A percentile compares a stretch with the other conserved stretches of the same genome.
phyloP scores from a whole-genome alignment of 1,284 basidiomycete genomes.

The Neolentinus lepideus region DNA sequence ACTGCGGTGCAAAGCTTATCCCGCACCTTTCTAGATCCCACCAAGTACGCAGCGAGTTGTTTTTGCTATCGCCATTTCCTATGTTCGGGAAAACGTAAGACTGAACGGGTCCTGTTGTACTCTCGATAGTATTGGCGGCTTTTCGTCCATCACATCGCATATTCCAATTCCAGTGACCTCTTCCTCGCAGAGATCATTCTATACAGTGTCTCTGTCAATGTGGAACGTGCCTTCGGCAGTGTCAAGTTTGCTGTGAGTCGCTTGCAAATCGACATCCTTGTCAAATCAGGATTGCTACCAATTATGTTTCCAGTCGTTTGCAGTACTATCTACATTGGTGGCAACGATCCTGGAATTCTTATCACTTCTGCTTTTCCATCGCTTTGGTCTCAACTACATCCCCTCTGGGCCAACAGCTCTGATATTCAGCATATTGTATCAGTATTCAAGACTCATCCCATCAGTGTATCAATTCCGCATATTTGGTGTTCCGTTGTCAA shows the following conservation, averaged over 20 bases:
- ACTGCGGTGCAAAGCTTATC: slow-evolving; percentile 18
- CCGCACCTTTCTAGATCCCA: slow-evolving; percentile 36
- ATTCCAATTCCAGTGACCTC: slow-evolving; percentile 81
- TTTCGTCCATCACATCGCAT: slow-evolving; percentile 68
- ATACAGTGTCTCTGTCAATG: slow-evolving; percentile 63
- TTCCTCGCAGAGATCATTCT: slow-evolving; percentile 72
- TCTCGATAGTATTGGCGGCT: slow-evolving; percentile 78
- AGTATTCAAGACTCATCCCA: slow-evolving; percentile 74
- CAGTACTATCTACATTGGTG: slow-evolving; percentile 54
- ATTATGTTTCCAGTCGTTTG: slow-evolving; percentile 55
- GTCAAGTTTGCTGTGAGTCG: slow-evolving; percentile 80
- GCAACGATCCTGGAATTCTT: slow-evolving; percentile 64
- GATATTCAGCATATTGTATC: slow-evolving; percentile 72
- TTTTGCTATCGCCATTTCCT: slow-evolving; percentile 3
- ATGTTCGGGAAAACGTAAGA: no score
- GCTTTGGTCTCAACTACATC: slow-evolving; percentile 62
- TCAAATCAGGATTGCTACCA: background rate
- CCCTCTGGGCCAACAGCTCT: slow-evolving; percentile 72
- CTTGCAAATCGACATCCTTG: background rate
- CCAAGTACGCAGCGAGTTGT: slow-evolving; percentile 21
- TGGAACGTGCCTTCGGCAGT: slow-evolving; percentile 85
- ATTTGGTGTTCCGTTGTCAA: slow-evolving; percentile 67
- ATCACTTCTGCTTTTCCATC: slow-evolving; percentile 54
- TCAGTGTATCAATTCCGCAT: slow-evolving; percentile 69
- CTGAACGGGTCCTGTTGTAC: slow-evolving; percentile 12